phyloP scores from a whole-genome alignment of 345 rosid genomes.

The Citrus inodora region DNA sequence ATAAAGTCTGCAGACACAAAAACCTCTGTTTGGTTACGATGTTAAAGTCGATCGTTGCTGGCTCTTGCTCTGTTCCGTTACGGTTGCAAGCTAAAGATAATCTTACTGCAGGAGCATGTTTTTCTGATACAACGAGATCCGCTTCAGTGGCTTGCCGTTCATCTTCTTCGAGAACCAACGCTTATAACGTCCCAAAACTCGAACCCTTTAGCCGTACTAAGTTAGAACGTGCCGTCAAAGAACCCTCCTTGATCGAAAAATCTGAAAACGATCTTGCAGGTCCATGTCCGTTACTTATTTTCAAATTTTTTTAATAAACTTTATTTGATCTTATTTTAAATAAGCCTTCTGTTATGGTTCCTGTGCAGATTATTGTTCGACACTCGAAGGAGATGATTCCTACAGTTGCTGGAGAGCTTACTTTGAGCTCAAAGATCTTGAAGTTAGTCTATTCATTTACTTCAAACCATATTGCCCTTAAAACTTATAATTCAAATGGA shows the following conservation, averaged over 20 bases:
- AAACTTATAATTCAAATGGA: too few relatives aligned
- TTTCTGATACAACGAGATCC: constrained; percentile 20
- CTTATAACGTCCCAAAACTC: constrained; percentile 59
- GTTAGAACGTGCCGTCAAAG: constrained; percentile 52
- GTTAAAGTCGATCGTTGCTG: constrained; percentile 39
- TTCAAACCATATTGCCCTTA: too few relatives aligned
- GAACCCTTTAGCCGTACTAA: constrained; percentile 69
- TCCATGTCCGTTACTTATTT: constrained; percentile 1
- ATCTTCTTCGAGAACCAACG: constrained; percentile 29
- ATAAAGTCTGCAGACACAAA: too few relatives aligned
- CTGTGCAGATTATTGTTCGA: constrained; percentile 67
- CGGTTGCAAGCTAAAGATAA: constrained; percentile 29
- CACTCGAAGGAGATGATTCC: constrained; percentile 77
- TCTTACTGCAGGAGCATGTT: constrained; percentile 11
- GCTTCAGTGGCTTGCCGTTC: constrained; percentile 37
- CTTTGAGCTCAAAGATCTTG: constrained; percentile 78
- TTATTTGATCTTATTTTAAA: background rate
- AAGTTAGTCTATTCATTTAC: constrained; percentile 32
- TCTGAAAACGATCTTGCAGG: constrained; percentile 64
- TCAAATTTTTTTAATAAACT: background rate
- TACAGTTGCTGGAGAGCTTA: constrained; percentile 88
- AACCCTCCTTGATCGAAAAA: constrained; percentile 64
- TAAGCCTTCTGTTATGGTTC: background rate
- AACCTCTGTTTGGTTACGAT: constrained; percentile 25
- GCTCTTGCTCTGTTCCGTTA: constrained; percentile 32